Conservation (phyloP, 116 monocot genomes). For the Papilionanthe hybrid region DNA sequence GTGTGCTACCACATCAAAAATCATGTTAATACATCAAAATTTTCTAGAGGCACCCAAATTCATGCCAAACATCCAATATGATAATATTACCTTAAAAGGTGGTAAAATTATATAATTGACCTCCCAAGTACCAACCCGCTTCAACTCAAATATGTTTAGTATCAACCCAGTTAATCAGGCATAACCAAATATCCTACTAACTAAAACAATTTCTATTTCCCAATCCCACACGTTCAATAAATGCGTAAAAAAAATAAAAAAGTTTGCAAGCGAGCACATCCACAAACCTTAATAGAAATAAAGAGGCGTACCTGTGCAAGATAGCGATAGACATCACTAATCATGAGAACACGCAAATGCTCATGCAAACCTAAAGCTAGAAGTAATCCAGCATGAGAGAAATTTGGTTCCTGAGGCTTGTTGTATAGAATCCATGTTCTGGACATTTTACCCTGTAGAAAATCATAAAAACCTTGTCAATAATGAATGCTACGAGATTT, state of each 20-base stretch:
- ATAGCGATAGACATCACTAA: slow-evolving; percentile 73
- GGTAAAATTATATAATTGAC: too few relatives aligned
- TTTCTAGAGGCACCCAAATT: too few relatives aligned
- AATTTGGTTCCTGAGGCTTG: slow-evolving; percentile 78
- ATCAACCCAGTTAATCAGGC: not conserved
- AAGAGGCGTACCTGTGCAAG: slow-evolving; percentile 55
- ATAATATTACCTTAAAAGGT: too few relatives aligned
- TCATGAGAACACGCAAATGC: slow-evolving; percentile 68
- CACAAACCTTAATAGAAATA: not conserved
- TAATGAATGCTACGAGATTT: not conserved
- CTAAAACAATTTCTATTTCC: not conserved
- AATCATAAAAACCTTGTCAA: not conserved
- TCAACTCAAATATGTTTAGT: not conserved
- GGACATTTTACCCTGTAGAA: slow-evolving; percentile 72
- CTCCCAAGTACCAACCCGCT: too few relatives aligned
- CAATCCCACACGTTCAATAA: not conserved
- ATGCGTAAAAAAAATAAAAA: not conserved
- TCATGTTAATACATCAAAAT: too few relatives aligned
- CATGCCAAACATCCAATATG: too few relatives aligned
- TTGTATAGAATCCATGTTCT: slow-evolving; percentile 93
- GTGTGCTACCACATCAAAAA: too few relatives aligned
- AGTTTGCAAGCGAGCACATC: too few relatives aligned
- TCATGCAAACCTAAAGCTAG: slow-evolving; percentile 87
- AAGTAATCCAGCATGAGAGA: slow-evolving; percentile 83
- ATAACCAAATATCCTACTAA: not conserved